These are phyloP conservation scores for Trifolium dubium DNA, from an alignment of 306 rosid species.

Conservation along the genomic window DNA sequence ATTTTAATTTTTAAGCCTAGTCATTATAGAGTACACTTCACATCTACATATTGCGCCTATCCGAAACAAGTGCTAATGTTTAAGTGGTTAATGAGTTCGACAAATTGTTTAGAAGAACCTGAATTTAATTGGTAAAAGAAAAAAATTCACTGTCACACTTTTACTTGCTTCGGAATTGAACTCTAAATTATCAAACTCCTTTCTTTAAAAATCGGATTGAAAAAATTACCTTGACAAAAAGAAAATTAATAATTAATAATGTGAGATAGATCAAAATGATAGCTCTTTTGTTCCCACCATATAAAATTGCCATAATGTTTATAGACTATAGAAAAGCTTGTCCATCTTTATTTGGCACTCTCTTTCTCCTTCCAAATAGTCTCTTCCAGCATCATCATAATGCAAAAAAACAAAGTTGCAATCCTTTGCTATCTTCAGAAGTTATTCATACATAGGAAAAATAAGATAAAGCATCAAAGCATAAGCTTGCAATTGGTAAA, in stretches of 20 bases:
- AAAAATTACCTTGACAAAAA: not conserved
- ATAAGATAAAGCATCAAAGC: slow-evolving; percentile 5
- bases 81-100: no score
- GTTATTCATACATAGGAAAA: slow-evolving; percentile 23
- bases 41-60: no score
- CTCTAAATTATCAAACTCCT: no score
- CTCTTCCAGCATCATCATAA: slow-evolving; percentile 37
- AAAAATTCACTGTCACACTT: no score
- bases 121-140: no score
- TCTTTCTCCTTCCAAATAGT: slow-evolving; percentile 11
- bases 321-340: slow-evolving; percentile 4
- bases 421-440: slow-evolving; percentile 34
- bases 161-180: no score
- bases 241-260: not conserved
- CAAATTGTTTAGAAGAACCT: no score
- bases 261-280: slow-evolving; percentile 19
- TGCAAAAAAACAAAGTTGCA: slow-evolving; percentile 38
- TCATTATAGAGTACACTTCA: not conserved
- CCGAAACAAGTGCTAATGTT: no score
- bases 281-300: slow-evolving; percentile 14
- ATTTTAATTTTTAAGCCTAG: no score
- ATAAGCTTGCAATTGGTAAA: slow-evolving; percentile 36
- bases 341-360: slow-evolving; percentile 1
- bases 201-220: no score
- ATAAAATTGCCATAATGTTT: slow-evolving; percentile 15